Conservation (phyloP, 1,284 basidiomycete genomes). For the Fomitopsis betulina region DNA sequence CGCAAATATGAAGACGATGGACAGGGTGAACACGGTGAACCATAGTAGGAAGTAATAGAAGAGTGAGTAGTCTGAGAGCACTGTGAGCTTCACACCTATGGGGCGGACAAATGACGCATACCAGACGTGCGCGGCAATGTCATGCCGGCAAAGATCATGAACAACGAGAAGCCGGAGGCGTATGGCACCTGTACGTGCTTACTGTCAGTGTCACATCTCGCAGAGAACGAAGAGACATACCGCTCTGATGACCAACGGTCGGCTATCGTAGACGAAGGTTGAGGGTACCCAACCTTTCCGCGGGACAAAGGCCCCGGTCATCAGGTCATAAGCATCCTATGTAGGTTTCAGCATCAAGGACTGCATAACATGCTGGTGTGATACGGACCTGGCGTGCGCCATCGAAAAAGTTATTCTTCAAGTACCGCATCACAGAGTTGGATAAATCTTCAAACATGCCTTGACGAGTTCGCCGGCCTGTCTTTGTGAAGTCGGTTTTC, state of each 20-base stretch:
- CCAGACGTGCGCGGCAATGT: slow-evolving; percentile 82
- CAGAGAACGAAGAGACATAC: slow-evolving; percentile 41
- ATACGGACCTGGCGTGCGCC: slow-evolving; percentile 76
- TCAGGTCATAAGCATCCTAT: slow-evolving; percentile 90
- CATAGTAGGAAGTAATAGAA: slow-evolving; percentile 79
- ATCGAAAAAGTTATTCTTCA: slow-evolving; percentile 98
- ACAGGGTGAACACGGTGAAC: slow-evolving; percentile 58
- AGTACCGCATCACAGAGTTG: slow-evolving; percentile 85
- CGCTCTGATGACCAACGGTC: slow-evolving; percentile 78
- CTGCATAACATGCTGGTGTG: neutral
- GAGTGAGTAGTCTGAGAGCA: slow-evolving; percentile 61
- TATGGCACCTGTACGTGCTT: slow-evolving; percentile 70
- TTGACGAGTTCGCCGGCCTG: slow-evolving; percentile 81
- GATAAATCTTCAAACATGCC: slow-evolving; percentile 85
- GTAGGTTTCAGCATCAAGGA: slow-evolving; percentile 8
- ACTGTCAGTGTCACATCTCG: slow-evolving; percentile 3
- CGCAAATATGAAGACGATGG: slow-evolving; percentile 68
- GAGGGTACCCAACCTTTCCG: slow-evolving; percentile 57
- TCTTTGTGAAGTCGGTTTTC: slow-evolving; percentile 96
- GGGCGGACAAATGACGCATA: slow-evolving; percentile 34
- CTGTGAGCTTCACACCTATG: slow-evolving; percentile 38
- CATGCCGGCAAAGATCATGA: slow-evolving; percentile 83
- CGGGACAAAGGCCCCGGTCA: slow-evolving; percentile 89
- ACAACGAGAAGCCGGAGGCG: slow-evolving; percentile 74
- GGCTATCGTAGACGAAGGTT: slow-evolving; percentile 69